Evolutionary conservation across 495 filamentous ascomycete species (phyloP), one percentile per base, ranked within the genome.

Genomic region (Umbilicaria muhlenbergii): DNA sequence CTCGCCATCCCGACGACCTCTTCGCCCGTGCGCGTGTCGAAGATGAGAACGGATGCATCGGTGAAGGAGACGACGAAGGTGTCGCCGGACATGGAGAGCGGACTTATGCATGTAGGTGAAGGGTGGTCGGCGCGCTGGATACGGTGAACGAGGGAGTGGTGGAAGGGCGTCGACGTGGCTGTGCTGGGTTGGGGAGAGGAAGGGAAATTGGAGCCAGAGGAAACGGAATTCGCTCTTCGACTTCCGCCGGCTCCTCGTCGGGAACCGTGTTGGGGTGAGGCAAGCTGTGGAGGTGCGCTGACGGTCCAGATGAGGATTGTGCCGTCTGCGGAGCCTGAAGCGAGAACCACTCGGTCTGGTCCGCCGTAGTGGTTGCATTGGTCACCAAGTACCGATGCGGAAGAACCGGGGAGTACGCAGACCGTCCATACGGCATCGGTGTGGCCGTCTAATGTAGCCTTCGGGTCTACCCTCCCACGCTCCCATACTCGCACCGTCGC

Each of bases 371-470:
- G 66, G 51, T 60, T 77, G 38, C 70, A 68, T n/a, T 69, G 63
- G 36, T 72, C 73, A 19, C 86, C 85, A 51, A 91, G 89, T 13
- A 92, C 68, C 32, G 78, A 69, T 7, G 77, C 82, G 15, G 80
- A 72, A 1, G 87, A 83, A 1, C 82, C 77, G n/a, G 92, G 91
- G 8, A 98, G 73, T 6, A 96, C 83, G 49, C 87, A 95, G 17
- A 98, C 77, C 7, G 84, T 80, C 91, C 91, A 98, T 3, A 98
- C 85, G 5, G 86, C 85, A 62, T 96, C 91, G 1, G 81, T 94
- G 54, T 98, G 91, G 5, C 86, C 88, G 47, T 94, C 83, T 17
- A 98, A 65, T 1, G 89, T 98, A 3, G 86, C 89, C 59, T 96
- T 95, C 5, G 89, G 86, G 58, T 94, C 92, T 34, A 98, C 85